These are phyloP conservation scores for Conringia planisiliqua DNA, from an alignment of 345 rosid genomes.

Conservation along the genomic window DNA sequence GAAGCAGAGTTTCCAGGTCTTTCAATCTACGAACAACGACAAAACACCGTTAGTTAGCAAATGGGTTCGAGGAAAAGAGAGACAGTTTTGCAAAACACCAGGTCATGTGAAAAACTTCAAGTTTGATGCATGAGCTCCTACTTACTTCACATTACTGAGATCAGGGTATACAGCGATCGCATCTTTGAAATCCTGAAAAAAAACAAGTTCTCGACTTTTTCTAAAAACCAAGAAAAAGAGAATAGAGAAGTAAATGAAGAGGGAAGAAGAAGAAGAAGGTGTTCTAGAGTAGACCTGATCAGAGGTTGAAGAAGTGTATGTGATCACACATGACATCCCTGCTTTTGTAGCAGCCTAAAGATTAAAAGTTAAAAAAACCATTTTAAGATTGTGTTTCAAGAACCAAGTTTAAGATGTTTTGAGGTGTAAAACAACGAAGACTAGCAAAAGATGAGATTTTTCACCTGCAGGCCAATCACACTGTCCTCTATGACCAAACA, in stretches of 20 bases:
- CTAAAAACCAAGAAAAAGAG: background rate
- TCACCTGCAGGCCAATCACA: constrained; percentile 80
- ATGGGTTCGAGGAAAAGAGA: background rate
- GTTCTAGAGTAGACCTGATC: constrained; percentile 55
- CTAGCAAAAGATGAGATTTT: background rate
- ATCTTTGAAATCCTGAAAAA: constrained; percentile 71
- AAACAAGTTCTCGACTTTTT: background rate
- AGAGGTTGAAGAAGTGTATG: constrained; percentile 84
- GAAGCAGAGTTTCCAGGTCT: constrained; percentile 32
- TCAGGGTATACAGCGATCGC: constrained; percentile 79
- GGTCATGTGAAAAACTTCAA: background rate
- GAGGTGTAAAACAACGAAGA: background rate
- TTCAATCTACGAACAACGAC: constrained; percentile 8
- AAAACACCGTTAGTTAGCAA: background rate
- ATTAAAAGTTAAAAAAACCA: constrained; percentile 5
- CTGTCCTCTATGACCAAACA: constrained; percentile 96
- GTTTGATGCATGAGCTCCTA: background rate
- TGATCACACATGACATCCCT: constrained; percentile 85
- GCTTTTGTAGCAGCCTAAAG: constrained; percentile 82
- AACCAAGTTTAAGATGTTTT: background rate
- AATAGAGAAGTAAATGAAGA: background rate
- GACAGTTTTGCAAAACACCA: background rate
- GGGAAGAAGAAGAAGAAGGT: background rate
- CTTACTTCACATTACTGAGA: constrained; percentile 66
- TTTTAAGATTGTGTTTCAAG: background rate